Conservation (phyloP, 139 green algal genomes). For the Chlorokybus atmophyticus region DNA sequence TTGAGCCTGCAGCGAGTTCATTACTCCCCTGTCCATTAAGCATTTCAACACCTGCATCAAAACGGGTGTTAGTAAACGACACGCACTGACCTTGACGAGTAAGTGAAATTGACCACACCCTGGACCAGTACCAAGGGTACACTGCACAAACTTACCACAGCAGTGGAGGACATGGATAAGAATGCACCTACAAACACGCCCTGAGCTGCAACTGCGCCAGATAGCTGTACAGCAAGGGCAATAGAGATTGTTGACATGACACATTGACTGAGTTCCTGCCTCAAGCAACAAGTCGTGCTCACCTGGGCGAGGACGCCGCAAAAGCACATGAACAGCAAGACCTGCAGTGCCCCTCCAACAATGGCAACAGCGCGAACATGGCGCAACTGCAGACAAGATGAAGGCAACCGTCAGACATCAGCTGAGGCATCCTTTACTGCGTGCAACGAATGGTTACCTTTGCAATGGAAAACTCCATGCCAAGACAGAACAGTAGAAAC, state of each 20-base stretch:
- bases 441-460: too few relatives aligned
- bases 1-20: constrained; percentile 24
- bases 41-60: constrained; percentile 94
- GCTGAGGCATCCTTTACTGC: too few relatives aligned
- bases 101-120: too few relatives aligned
- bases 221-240: too few relatives aligned
- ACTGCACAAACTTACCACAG: too few relatives aligned
- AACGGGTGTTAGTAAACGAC: too few relatives aligned
- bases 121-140: too few relatives aligned
- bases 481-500: constrained; percentile 87
- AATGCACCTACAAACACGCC: constrained; percentile 82
- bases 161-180: constrained; percentile 66
- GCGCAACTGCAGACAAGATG: constrained; percentile 37
- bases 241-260: too few relatives aligned
- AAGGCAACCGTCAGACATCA: too few relatives aligned
- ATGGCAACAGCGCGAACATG: constrained; percentile 69
- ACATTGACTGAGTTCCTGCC: too few relatives aligned
- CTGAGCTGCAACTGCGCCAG: constrained; percentile 17
- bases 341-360: constrained; percentile 43
- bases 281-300: too few relatives aligned
- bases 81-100: too few relatives aligned
- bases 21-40: constrained; percentile 34
- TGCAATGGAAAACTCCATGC: constrained; percentile 72
- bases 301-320: constrained; percentile 14
- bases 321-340: constrained; percentile 40